phyloP scores from a whole-genome alignment of 768 basidiomycete species.

The Boletus tomentosulus region DNA sequence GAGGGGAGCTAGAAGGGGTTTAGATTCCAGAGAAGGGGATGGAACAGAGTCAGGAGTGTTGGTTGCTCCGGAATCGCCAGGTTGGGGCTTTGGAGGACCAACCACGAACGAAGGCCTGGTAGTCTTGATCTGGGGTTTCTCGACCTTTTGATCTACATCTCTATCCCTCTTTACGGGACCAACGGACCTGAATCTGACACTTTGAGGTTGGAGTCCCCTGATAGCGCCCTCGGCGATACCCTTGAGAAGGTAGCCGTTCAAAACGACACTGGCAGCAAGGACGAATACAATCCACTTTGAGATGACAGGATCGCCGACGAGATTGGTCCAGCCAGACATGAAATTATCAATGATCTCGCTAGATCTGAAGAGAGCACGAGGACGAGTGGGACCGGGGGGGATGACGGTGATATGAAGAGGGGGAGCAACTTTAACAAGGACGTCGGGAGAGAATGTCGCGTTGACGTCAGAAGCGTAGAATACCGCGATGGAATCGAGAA shows the following conservation, averaged over 20 bases:
- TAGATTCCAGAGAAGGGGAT: slow-evolving; percentile 9
- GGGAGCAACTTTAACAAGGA: slow-evolving; percentile 60
- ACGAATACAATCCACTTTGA: slow-evolving; percentile 93
- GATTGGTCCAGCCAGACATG: slow-evolving; percentile 84
- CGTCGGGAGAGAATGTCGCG: slow-evolving; percentile 29
- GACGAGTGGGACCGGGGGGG: slow-evolving; percentile 30
- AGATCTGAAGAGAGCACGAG: slow-evolving; percentile 32
- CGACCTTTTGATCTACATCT: slow-evolving; percentile 18
- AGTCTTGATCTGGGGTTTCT: slow-evolving; percentile 11
- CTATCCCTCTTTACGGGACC: slow-evolving; percentile 18
- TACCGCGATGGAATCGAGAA: slow-evolving; percentile 54
- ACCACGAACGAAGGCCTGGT: slow-evolving; percentile 24
- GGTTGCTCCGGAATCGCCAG: slow-evolving; percentile 13
- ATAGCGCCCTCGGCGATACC: slow-evolving; percentile 63
- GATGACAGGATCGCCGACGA: slow-evolving; percentile 92
- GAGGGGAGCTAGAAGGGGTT: slow-evolving; percentile 25
- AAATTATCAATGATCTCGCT: slow-evolving; percentile 72
- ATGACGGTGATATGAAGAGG: slow-evolving; percentile 54
- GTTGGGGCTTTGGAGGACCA: slow-evolving; percentile 19
- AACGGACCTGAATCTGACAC: slow-evolving; percentile 28
- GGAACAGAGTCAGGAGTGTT: slow-evolving; percentile 16
- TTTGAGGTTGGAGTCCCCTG: slow-evolving; percentile 28
- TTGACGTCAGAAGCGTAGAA: slow-evolving; percentile 16
- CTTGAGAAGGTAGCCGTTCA: slow-evolving; percentile 93
- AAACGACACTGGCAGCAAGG: slow-evolving; percentile 76